Evolutionary conservation across 2,329 filamentous ascomycete genomes (phyloP).

Genomic region (Ascochyta viciae-villosae): DNA sequence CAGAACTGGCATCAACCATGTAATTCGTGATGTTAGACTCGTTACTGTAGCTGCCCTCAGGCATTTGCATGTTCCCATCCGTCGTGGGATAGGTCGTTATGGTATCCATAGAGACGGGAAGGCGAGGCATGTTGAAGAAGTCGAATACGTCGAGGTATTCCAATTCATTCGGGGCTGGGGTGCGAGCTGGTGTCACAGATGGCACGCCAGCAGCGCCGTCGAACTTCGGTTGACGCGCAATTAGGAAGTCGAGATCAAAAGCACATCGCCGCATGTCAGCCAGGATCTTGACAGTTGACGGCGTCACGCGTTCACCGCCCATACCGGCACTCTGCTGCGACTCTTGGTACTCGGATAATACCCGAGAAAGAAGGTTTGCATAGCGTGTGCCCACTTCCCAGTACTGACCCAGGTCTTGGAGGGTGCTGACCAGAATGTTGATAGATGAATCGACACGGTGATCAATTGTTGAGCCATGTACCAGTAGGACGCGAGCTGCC

Average conservation of each 20-base stretch:
- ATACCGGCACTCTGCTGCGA: constrained; percentile 67
- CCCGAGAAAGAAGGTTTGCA: constrained; percentile 77
- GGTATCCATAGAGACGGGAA: constrained; percentile 58
- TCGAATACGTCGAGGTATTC: constrained; percentile 94
- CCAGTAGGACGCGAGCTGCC: constrained; percentile 82
- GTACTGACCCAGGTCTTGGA: constrained; percentile 79
- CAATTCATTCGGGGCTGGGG: constrained; percentile 79
- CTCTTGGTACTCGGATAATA: constrained; percentile 85
- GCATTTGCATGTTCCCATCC: constrained; percentile 36
- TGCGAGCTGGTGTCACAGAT: constrained; percentile 64
- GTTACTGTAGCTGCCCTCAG: constrained; percentile 52
- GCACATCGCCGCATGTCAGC: constrained; percentile 91
- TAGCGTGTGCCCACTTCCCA: constrained; percentile 90
- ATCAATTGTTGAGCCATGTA: constrained; percentile 89
- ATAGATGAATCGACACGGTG: constrained; percentile 82
- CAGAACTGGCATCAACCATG: constrained; percentile 75
- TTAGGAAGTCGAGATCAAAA: constrained; percentile 88
- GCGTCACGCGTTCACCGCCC: constrained; percentile 76
- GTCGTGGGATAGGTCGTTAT: constrained; percentile 38
- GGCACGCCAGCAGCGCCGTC: constrained; percentile 44
- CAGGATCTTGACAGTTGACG: constrained; percentile 83
- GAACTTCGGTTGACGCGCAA: constrained; percentile 74
- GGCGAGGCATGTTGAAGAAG: constrained; percentile 88
- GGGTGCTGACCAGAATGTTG: constrained; percentile 79
- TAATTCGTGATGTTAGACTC: constrained; percentile 82